phyloP scores from a whole-genome alignment of 352 stramenopile genomes.

The Phytopythium litorale region DNA sequence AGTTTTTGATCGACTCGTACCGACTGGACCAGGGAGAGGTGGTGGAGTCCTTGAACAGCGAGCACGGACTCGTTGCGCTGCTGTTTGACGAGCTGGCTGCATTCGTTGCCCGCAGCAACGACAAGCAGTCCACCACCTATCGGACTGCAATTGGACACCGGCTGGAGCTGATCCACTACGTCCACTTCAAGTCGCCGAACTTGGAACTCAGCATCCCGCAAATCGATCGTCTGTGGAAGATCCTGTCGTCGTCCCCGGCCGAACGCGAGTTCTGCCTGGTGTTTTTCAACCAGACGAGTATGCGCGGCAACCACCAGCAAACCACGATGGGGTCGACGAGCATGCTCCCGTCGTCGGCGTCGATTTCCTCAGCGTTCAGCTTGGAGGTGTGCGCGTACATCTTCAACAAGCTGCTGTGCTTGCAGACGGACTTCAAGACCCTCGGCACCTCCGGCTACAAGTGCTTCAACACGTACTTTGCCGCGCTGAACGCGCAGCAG shows the following conservation, averaged over 20 bases:
- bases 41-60: slow-evolving; percentile 68
- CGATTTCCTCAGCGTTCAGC: slow-evolving; percentile 73
- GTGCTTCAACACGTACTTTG: slow-evolving; percentile 88
- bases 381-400: slow-evolving; percentile 76
- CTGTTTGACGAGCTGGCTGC: slow-evolving; percentile 84
- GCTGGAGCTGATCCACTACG: slow-evolving; percentile 83
- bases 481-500: slow-evolving; percentile 63
- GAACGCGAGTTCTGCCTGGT: slow-evolving; percentile 79
- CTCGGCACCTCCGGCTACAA: slow-evolving; percentile 78
- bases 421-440: slow-evolving; percentile 70
- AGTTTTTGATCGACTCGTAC: slow-evolving; percentile 87
- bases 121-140: slow-evolving; percentile 53
- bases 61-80: slow-evolving; percentile 67
- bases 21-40: slow-evolving; percentile 58
- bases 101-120: slow-evolving; percentile 55
- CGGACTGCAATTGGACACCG: slow-evolving; percentile 76
- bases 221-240: slow-evolving; percentile 71
- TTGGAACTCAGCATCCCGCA: slow-evolving; percentile 73
- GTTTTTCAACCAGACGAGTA: slow-evolving; percentile 82
- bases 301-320: slow-evolving; percentile 38
- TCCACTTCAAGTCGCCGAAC: slow-evolving; percentile 77
- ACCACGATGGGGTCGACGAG: slow-evolving; percentile 9
- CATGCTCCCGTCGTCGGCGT: slow-evolving; percentile 18
- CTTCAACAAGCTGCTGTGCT: slow-evolving; percentile 79
- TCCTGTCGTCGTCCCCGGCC: slow-evolving; percentile 65